Evolutionary conservation across 2,329 filamentous ascomycete species (phyloP), one percentile per base, ranked within the genome.

Genomic region (Curvularia verruculosa): DNA sequence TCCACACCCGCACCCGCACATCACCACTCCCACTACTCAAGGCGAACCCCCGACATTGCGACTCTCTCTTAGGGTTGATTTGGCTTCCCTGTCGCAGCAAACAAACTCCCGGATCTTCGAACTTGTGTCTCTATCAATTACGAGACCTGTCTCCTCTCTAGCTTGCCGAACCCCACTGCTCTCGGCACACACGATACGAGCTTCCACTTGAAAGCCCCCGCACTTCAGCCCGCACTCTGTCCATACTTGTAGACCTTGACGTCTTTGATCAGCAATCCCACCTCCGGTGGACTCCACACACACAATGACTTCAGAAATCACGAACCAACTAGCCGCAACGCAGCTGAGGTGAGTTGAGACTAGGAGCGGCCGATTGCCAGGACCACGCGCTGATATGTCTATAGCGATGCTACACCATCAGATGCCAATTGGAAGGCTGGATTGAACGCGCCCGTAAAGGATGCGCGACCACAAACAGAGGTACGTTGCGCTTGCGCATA

Each of bases 381-480:
- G 24, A 26, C 34, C n/a, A 45, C 46, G 47, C 53, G 49, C 62
- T 69, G 47, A 70, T 52, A 40, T 24, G 45, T 52, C 54, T 67
- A 66, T 68, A 82, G 80, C 74, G 82, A 86, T 37, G 61, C 65
- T 71, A 67, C 77, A 63, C 69, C 74, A 52, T 79, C 79, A 63
- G 76, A 82, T 59, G 85, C 86, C 28, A 87, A 92, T 73, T 94
- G 90, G 90, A 91, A 90, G 79, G 84, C 87, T 71, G 85, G 78
- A 58, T 79, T 94, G 57, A 91, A 89, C 65, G 78, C 90, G 58
- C 91, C 91, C 50, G 78, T 84, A 54, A 91, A 88, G 77, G 91
- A 95, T 75, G 87, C 82, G 69, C 85, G 91, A 79, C 87, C 89
- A 68, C 91, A 95, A 79, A 95, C 91, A 64, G 91, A 94, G 83